Base-by-base conservation (phyloP, 805 yeast genomes). In the Wickerhamiella vanderwaltii region DNA sequence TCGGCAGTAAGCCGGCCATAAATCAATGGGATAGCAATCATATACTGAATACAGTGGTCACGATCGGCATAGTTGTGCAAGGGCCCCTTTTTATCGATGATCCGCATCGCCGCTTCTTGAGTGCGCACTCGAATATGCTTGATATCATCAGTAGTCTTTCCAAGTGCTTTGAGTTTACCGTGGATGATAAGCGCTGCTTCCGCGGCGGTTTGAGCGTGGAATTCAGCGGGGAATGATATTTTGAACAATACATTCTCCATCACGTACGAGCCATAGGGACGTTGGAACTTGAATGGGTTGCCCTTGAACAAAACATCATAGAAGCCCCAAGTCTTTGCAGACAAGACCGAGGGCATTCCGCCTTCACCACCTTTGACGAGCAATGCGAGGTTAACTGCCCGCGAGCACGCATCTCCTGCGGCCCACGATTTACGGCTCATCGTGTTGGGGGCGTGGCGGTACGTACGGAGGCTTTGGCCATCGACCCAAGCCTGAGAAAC, bases 371-470 rank as follows among this genome's bases (percentile, higher is more conserved):
- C 62, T 55, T 68, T 66, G 20, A 72, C 77, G 43, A 69, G 60
- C 44, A 68, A 66, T 4, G 68, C 77, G 44, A 74, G 56, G 56
- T 72, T 70, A 12, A 73, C 78, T 15, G 78, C 79, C 46, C 78
- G 63, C 12, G 74, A 63, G 38, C 67, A 68, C 9, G 79, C 78
- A 51, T 73, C 79, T 45, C 79, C 79, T 11, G 79, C 79, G 20
- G 79, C 79, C 79, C 79, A 73, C 1, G 77, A 72, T 59, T 73
- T 73, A 53, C 79, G 66, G 6, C 75, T 68, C 59, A 73, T 72
- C 39, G 79, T 74, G 58, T 73, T 73, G 47, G 79, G 79, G 7
- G 78, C 75, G 52, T 73, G 79, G 52, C 79, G 68, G 52, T 73
- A 73, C 23, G 79, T 74, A 57, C 79, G 65, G 46, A 73, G 59